A percentile compares a stretch with the other conserved stretches of the same genome.
Conservation (phyloP, 495 filamentous ascomycete genomes). For the Penicillium bovifimosum region DNA sequence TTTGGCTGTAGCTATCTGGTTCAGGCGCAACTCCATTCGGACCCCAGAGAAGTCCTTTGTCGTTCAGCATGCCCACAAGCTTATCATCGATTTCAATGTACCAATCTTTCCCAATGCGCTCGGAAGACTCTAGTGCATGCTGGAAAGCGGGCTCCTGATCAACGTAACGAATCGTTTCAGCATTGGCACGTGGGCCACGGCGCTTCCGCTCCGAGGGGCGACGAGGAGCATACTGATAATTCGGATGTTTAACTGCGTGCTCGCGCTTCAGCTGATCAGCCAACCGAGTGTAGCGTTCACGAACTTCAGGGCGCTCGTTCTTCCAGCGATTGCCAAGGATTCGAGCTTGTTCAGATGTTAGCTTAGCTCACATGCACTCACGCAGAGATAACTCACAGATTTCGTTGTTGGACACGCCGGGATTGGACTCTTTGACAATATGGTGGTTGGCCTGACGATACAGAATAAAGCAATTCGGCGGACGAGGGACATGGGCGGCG, state of each 20-base stretch:
- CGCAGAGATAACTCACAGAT: slow-evolving; percentile 37
- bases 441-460: slow-evolving; percentile 40
- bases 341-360: slow-evolving; percentile 31
- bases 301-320: slow-evolving; percentile 28
- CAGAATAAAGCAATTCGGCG: slow-evolving; percentile 43
- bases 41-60: background rate
- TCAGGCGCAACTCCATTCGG: background rate
- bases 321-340: slow-evolving; percentile 44
- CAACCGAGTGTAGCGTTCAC: slow-evolving; percentile 26
- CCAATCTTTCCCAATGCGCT: background rate
- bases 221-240: slow-evolving; percentile 47
- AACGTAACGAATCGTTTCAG: background rate
- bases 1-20: background rate
- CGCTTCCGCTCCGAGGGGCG: slow-evolving; percentile 45
- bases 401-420: slow-evolving; percentile 37
- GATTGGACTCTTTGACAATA: slow-evolving; percentile 29
- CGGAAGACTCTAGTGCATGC: background rate
- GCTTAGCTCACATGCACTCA: background rate
- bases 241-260: slow-evolving; percentile 39
- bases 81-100: background rate
- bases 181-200: slow-evolving; percentile 14
- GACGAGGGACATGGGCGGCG: slow-evolving; percentile 41
- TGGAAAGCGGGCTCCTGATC: background rate
- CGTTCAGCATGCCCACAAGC: background rate
- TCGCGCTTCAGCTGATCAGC: slow-evolving; percentile 36